Evolutionary conservation across 352 stramenopile species (phyloP), one percentile per base, ranked within the genome.

Genomic region (Globisporangium nodosum): DNA sequence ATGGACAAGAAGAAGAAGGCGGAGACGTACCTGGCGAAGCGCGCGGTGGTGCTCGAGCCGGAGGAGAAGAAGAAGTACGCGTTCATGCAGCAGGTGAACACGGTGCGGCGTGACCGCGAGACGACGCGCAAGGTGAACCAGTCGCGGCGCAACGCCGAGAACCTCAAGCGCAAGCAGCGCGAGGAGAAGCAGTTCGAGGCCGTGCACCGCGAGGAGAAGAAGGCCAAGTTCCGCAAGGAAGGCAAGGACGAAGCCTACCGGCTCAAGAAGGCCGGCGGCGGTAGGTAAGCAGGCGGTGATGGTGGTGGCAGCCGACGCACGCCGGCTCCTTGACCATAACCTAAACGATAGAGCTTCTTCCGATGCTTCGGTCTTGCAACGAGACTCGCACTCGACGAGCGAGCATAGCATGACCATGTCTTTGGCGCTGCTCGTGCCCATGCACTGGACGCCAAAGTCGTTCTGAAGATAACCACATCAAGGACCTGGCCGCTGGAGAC

Each of bases 11-110:
- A 97, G 61, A 90, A 95, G 62, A 80, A 66, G 18, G 67, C 69
- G 9, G 70, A 68, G 12, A 88, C 85, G 35, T 98, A 98, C 68
- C 50, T 91, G 63, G 81, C 72, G 20, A 97, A 90, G 63, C 83
- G 88, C 30, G 88, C 89, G 3, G 93, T 99, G 47, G 87, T 99
- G 39, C 85, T 99, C 67, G 96, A 99, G 56, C 87, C 89, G 2
- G 92, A 96, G 39, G 97, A 99, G 70, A 97, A 96, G 76, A 97
- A 96, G 59, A 98, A 98, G 69, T 92, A 96, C 58, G 87, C 89
- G n/a, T 97, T 99, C 57, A 85, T 99, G 66, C 93, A 99, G 72
- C 92, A 96, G 20, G 78, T 99, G 6, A 97, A 97, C 64, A 98
- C 96, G 5, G 97, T 99, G 58, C 84, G 94, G 56, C 98, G 98